Conservation (phyloP, 768 basidiomycete species). For the Hortiboletus campestris region DNA sequence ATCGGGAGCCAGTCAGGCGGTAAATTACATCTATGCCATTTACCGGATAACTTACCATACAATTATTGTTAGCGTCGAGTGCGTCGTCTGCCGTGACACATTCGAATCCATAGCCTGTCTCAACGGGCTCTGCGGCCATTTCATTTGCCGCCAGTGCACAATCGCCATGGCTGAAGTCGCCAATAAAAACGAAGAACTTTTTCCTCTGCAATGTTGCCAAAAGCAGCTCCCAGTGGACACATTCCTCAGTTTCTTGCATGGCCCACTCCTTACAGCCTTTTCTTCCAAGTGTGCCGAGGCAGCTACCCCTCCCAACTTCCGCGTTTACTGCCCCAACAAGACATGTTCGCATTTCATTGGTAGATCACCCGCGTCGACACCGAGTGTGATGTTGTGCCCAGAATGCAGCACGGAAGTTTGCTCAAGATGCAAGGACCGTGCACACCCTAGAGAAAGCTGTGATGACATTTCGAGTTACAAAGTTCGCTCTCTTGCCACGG, state of each 20-base stretch:
- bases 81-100: slow-evolving; percentile 42
- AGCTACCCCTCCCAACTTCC: slow-evolving; percentile 38
- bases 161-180: slow-evolving; percentile 41
- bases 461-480: slow-evolving; percentile 40
- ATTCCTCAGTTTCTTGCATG: slow-evolving; percentile 33
- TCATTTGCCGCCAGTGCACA: slow-evolving; percentile 48
- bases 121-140: slow-evolving; percentile 43
- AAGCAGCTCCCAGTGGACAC: slow-evolving; percentile 32
- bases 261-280: slow-evolving; percentile 32
- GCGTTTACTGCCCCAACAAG: slow-evolving; percentile 49
- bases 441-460: slow-evolving; percentile 43
- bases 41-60: neutral
- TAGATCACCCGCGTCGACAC: slow-evolving; percentile 25
- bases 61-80: slow-evolving; percentile 24
- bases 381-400: slow-evolving; percentile 34
- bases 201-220: slow-evolving; percentile 52
- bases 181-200: slow-evolving; percentile 47
- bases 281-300: slow-evolving; percentile 47
- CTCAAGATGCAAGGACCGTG: slow-evolving; percentile 44
- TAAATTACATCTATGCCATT: neutral
- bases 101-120: slow-evolving; percentile 24
- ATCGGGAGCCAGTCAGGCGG: neutral
- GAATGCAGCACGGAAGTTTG: slow-evolving; percentile 44
- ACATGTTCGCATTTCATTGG: slow-evolving; percentile 56
- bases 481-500: slow-evolving; percentile 46